Evolutionary conservation across 1,284 basidiomycete species (phyloP), one percentile per base, ranked within the genome.

Genomic region (Stereum hirsutum): DNA sequence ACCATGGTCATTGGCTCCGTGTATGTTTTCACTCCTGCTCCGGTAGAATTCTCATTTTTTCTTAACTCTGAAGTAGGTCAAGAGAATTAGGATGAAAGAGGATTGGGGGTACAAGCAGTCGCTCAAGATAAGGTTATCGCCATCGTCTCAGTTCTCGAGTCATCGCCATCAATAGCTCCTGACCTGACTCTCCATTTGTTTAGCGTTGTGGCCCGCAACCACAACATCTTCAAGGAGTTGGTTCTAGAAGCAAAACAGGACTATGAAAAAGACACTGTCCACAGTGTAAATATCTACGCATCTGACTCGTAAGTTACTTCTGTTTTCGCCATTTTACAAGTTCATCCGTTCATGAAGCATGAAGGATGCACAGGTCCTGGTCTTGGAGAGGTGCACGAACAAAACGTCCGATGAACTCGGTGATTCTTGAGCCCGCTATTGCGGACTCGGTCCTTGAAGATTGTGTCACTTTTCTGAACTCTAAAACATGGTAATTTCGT

Each of bases 371-470:
- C 53, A 72, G 72, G 2, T 79, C 78, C 54, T 89, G 86, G 86
- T 70, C 84, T 45, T 89, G 84, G 82, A 89, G 87, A 56, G 87
- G 87, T 37, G 85, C 86, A 8, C 74, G 85, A 41, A 85, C 88
- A 52, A 89, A 89, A 59, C 74, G 87, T 32, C 86, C 87, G 0
- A 82, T 89, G 83, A 86, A 81, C 52, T 89, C 87, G 10, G 88
- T 90, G 48, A 85, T 89, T 14, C 70, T 90, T 12, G 84, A 88
- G 53, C 84, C 84, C 5, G 83, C 83, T 35, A 83, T 89, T 17
- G 90, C 89, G 56, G 86, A 90, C 55, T 89, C 88, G 83, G 75
- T 90, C 46, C 65, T 90, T 17, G 75, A 79, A 7, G 87, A 90
- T 60, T 89, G 85, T 64, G 83, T 75, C 55, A 88, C 90, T 57